These are phyloP conservation scores for Megacollybia marginata DNA, from an alignment of 768 basidiomycete genomes.

Conservation along the genomic window DNA sequence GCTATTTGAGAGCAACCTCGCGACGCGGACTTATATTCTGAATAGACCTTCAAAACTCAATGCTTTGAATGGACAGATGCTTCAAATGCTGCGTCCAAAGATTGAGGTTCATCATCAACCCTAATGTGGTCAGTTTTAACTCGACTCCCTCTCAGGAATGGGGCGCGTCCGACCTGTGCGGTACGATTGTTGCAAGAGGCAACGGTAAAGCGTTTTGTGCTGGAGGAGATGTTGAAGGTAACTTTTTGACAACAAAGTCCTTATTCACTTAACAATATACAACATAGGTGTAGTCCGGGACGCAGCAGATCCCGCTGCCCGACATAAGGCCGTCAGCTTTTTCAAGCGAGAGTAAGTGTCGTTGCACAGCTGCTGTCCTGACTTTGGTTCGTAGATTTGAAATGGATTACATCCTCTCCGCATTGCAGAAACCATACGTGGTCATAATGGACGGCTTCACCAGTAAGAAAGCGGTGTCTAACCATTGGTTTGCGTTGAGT, in stretches of 20 bases:
- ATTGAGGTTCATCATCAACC: slow-evolving; percentile 48
- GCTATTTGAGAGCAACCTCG: slow-evolving; percentile 59
- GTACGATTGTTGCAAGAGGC: slow-evolving; percentile 67
- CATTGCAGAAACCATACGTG: slow-evolving; percentile 81
- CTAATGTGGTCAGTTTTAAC: not conserved
- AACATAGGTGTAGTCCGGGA: slow-evolving; percentile 48
- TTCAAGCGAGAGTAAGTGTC: slow-evolving; percentile 73
- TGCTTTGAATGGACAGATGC: slow-evolving; percentile 75
- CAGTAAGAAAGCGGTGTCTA: slow-evolving; percentile 44
- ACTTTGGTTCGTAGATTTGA: slow-evolving; percentile 53
- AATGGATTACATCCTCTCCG: slow-evolving; percentile 65
- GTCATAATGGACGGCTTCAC: slow-evolving; percentile 87
- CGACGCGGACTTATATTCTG: slow-evolving; percentile 63
- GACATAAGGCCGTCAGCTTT: slow-evolving; percentile 67
- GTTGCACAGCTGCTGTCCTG: not conserved
- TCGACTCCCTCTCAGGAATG: slow-evolving; percentile 47
- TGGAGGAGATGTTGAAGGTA: slow-evolving; percentile 90
- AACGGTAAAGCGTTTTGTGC: slow-evolving; percentile 80
- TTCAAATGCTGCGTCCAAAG: slow-evolving; percentile 59
- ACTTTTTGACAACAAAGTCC: slow-evolving; percentile 21
- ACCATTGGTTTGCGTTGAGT: slow-evolving; percentile 3
- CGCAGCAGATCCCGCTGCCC: slow-evolving; percentile 42
- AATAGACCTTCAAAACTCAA: slow-evolving; percentile 80
- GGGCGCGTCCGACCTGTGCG: slow-evolving; percentile 62
- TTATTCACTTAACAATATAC: slow-evolving; percentile 2